These are phyloP conservation scores for Nicotiana otophora DNA, from an alignment of 257 asterid genomes.

Conservation along the genomic window DNA sequence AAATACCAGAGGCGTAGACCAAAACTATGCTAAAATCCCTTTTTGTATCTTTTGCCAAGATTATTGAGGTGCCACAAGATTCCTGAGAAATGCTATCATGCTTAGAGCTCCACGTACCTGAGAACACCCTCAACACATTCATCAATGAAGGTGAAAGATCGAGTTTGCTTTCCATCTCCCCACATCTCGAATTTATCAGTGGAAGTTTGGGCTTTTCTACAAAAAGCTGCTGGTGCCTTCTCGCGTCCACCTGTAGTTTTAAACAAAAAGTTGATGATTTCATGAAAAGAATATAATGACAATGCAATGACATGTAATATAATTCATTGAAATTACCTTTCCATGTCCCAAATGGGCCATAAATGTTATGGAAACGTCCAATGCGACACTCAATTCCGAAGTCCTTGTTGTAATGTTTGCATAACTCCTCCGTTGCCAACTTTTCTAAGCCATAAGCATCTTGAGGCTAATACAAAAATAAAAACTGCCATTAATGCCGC, in stretches of 20 bases:
- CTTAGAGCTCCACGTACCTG: slow-evolving; percentile 19
- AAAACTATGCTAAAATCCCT: not conserved
- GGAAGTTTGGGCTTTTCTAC: slow-evolving; percentile 76
- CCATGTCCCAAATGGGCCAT: slow-evolving; percentile 97
- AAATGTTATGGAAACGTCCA: slow-evolving; percentile 89
- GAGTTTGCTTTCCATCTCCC: slow-evolving; percentile 43
- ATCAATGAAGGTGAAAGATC: slow-evolving; percentile 41
- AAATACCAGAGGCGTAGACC: not conserved
- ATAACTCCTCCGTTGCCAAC: slow-evolving; percentile 81
- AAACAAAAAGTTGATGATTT: not conserved
- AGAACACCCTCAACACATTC: slow-evolving; percentile 42
- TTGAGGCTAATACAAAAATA: slow-evolving; percentile 53
- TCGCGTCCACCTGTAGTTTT: slow-evolving; percentile 71
- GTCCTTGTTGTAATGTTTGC: slow-evolving; percentile 89
- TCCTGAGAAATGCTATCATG: not conserved
- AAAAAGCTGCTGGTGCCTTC: slow-evolving; percentile 92
- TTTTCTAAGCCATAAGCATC: slow-evolving; percentile 94
- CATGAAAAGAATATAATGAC: not conserved
- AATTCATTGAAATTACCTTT: slow-evolving; percentile 40
- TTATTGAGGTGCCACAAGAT: not conserved
- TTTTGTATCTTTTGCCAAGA: not conserved
- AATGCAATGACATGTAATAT: not conserved
- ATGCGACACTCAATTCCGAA: slow-evolving; percentile 87
- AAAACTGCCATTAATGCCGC: not conserved
- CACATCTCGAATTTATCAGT: slow-evolving; percentile 88